Conservation (phyloP, 2,329 filamentous ascomycete genomes). For the Colletotrichum caudatum region DNA sequence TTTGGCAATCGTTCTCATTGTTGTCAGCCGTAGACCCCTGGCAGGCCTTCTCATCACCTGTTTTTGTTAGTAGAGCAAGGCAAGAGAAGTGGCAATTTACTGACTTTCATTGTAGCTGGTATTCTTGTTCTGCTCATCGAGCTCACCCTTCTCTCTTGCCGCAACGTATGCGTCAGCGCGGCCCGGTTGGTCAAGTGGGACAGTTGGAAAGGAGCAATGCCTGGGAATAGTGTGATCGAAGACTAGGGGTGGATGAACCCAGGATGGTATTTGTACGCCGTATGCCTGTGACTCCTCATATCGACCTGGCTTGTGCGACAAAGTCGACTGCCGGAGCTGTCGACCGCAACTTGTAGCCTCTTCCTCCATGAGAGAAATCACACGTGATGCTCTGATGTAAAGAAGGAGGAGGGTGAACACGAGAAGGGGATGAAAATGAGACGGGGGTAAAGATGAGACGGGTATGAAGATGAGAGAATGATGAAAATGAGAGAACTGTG, state of each 20-base stretch:
- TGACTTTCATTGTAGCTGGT: not conserved
- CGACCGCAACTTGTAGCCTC: not conserved
- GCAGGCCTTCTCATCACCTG: not conserved
- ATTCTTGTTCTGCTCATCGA: not conserved
- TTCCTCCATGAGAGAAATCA: slow-evolving; percentile 14
- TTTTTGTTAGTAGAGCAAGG: not conserved
- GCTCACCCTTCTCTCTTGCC: slow-evolving; percentile 8
- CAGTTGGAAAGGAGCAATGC: slow-evolving; percentile 44
- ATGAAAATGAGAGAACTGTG: not conserved
- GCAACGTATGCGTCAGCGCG: slow-evolving; percentile 29
- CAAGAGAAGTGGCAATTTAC: not conserved
- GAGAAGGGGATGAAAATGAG: not conserved
- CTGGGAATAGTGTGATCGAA: slow-evolving; percentile 46
- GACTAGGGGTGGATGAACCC: slow-evolving; percentile 41
- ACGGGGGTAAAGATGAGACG: too few species aligned
- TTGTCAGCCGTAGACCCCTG: not conserved
- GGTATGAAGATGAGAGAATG: not conserved
- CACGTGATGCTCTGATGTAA: not conserved
- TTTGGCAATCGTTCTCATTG: too few species aligned
- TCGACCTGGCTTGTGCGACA: slow-evolving; percentile 40
- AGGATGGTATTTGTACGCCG: slow-evolving; percentile 20
- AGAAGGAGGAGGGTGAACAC: not conserved
- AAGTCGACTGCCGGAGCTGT: slow-evolving; percentile 23
- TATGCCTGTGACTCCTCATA: slow-evolving; percentile 44
- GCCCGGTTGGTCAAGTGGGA: slow-evolving; percentile 45